Base-by-base conservation (phyloP, 257 asterid species). In the Gentiana macrophylla region DNA sequence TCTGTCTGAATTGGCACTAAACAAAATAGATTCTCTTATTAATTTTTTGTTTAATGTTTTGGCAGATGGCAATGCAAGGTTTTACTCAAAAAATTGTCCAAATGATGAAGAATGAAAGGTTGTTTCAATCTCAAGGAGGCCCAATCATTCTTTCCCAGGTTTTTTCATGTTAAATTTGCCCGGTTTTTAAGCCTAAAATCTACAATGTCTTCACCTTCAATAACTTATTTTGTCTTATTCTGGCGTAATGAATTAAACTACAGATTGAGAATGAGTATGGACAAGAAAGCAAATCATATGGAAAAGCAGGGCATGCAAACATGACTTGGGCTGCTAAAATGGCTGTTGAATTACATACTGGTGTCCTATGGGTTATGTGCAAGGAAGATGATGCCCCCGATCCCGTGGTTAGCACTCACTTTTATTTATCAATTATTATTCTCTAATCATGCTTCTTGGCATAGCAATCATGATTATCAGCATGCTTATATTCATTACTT, bases 341-440 rank as follows among this genome's bases (percentile, higher is more conserved):
- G 94, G 95, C 95, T 13, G 78, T 78, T 33, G 81, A 66, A 37
- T 69, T 80, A 37, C 67, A 67, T 51, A 89, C 97, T 0, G 95
- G 94, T 8, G 95, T 89, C 58, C 97, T 95, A 1, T 89, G 97
- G 97, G 59, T 81, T 62, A 89, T 89, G 97, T 89, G 97, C 56
- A 86, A 86, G 68, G 87, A 89, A 65, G 86, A 80, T 0, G 95
- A 89, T 52, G 95, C 94, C 58, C 97, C 97, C 0, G 97, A 89
- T 77, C 93, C 95, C 5, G 84, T 89, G 95, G 97, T 89, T 72
- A 78, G 67, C 52, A 24, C 24, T 24, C 24, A 24, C 24, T 24
- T 24, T 24, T 24, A 24, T 24, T 24, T 24, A 24, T 24, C 24
- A 24, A 24, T 24, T 24, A 24, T 24, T 24, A 24, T 24, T 24